Base-by-base conservation (phyloP, 2,329 filamentous ascomycete species). In the Botrytis cinerea region DNA sequence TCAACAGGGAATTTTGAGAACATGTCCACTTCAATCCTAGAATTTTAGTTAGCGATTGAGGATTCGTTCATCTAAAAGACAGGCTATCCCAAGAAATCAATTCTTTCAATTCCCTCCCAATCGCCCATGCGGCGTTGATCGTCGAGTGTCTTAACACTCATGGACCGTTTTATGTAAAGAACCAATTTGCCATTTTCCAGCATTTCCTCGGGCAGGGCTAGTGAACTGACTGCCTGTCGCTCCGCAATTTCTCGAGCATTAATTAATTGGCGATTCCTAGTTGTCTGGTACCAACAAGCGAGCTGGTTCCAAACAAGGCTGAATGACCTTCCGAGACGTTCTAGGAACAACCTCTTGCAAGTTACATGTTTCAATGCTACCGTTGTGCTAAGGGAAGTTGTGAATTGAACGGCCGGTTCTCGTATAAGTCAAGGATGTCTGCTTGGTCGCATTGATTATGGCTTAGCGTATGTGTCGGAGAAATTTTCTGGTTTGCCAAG, bases 351-450 rank as follows among this genome's bases (percentile, higher is more conserved):
- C 10, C 35, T 38, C 12, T 35, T 67, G 38, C 61, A n/a, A 63
- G n/a, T 63, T n/a, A n/a, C 61, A 43, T 63, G 61, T 63, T 63
- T 63, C 61, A 63, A 63, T 45, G 38, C 18, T 10, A 40, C 28
- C 38, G 16, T 63, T 2, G 61, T 63, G 63, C 45, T 67, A 40
- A 67, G 25, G 63, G 22, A 2, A 51, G 20, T 51, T 35, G 63
- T 67, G 25, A 40, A n/a, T 40, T 54, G 32, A 25, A 51, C 3
- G 12, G 20, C 4, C 32, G 12, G 18, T 51, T 67, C 16, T 68
- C 46, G 22, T 68, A 22, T 28, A 40, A 54, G 14, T 14, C 35
- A 54, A 68, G 64, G 46, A 54, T 68, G 18, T 40, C 14, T 67
- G 46, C 32, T 28, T 54, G 45, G n/a, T 43, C 8, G 48, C 35